phyloP scores from a whole-genome alignment of 169 alveolate genomes.

The Eimeria acervulina region DNA sequence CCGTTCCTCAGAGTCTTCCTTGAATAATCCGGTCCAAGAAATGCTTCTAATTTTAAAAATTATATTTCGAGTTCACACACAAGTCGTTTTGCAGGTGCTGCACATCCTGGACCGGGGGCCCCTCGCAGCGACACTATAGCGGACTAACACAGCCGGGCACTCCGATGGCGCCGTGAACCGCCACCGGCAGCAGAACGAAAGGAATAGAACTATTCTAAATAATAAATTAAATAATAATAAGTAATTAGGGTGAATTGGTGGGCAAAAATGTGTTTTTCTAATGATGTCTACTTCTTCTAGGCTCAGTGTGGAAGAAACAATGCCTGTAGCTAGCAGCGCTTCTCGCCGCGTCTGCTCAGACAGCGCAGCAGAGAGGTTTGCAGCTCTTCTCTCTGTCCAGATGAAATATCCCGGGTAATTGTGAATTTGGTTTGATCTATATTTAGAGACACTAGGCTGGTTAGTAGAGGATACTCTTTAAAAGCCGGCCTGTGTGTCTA shows the following conservation, averaged over 20 bases:
- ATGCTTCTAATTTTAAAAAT: background rate
- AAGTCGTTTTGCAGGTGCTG: background rate
- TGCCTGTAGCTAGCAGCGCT: conserved; percentile 5
- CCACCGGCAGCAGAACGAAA: background rate
- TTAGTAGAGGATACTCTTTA: background rate
- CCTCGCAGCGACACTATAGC: background rate
- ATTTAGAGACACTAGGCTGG: background rate
- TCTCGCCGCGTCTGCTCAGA: background rate
- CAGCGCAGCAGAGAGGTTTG: background rate
- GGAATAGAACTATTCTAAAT: background rate
- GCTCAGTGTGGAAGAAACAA: background rate
- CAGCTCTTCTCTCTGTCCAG: background rate
- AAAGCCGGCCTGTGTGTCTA: background rate
- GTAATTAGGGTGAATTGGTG: background rate
- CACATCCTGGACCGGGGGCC: background rate
- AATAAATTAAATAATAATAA: background rate
- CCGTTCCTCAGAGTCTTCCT: background rate
- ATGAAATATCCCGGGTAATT: background rate
- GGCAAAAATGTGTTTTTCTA: background rate
- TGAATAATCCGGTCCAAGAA: background rate
- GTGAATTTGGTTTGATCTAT: background rate
- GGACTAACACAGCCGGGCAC: conserved; percentile 1
- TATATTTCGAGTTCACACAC: background rate
- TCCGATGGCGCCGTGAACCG: background rate
- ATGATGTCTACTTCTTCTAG: background rate